Evolutionary conservation across 768 basidiomycete genomes (phyloP), one percentile per base, ranked within the genome.

Genomic region (Mycena rosella): DNA sequence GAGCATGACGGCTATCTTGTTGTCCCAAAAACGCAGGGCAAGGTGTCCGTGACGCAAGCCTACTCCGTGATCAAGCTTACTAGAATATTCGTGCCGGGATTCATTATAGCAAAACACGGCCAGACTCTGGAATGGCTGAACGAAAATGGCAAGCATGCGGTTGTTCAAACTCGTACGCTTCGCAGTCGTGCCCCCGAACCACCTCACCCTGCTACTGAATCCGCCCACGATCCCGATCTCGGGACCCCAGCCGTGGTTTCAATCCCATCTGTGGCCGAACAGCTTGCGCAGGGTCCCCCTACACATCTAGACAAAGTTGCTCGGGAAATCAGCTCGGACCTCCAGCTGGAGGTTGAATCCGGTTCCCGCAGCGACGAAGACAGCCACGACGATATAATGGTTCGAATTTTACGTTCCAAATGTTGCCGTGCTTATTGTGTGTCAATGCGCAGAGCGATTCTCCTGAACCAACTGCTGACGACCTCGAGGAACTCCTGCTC

Each of bases 101-200:
- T 51, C 26, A 42, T 63, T 6, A 30, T 69, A 14, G 60, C 48
- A 11, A 63, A 65, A 18, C 71, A 72, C 30, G 11, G 34, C 24
- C 64, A 68, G 42, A 69, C 67, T 22, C 54, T 72, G 7, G 14
- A 63, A n/a, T 68, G 67, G 67, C 29, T 72, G 24, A 34, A 18
- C 10, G 44, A 3, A 2, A 36, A 64, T 52, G 58, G 58, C 22
- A 26, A 27, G 5, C 64, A 66, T 53, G 60, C 60, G 20, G 60
- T 62, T 24, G 69, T 70, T 20, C 64, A 60, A 49, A 70, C 42
- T 3, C 63, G 67, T 4, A 72, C 63, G 13, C 54, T 72, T 4
- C 64, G 63, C n/a, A 69, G 59, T 27, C 63, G 63, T 27, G 55
- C 71, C 40, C 24, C 32, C 22, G 42, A 54, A 11, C 38, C 60